Percentiles rank a stretch among this genome's conserved stretches.
phyloP scores from a whole-genome alignment of 1,284 basidiomycete species.

The Cerrena zonata region DNA sequence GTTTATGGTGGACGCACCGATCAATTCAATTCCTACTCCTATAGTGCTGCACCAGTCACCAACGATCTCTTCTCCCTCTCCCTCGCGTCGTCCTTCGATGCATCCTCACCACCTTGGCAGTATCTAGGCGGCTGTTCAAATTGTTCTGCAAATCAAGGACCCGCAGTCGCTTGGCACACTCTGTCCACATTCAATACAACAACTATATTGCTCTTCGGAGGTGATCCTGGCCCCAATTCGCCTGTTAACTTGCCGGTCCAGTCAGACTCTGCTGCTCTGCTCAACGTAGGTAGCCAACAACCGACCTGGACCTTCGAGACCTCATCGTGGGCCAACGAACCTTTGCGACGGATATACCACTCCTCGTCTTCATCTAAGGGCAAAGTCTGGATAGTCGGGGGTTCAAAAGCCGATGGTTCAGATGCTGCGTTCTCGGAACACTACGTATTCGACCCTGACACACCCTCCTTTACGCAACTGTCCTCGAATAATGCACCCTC shows the following conservation, averaged over 20 bases:
- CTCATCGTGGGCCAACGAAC: slow-evolving; percentile 58
- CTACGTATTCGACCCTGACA: slow-evolving; percentile 56
- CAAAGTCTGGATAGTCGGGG: slow-evolving; percentile 66
- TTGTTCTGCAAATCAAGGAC: slow-evolving; percentile 42
- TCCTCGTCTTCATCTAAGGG: slow-evolving; percentile 46
- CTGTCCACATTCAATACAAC: slow-evolving; percentile 58
- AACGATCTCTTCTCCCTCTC: slow-evolving; percentile 68
- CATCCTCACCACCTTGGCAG: slow-evolving; percentile 62
- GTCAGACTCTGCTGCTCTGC: slow-evolving; percentile 58
- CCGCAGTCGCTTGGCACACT: slow-evolving; percentile 75
- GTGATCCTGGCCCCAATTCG: slow-evolving; percentile 60
- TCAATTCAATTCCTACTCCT: slow-evolving; percentile 59
- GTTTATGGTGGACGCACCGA: slow-evolving; percentile 79
- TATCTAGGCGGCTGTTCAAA: slow-evolving; percentile 45
- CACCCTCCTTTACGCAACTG: slow-evolving; percentile 48
- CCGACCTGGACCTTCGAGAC: slow-evolving; percentile 47
- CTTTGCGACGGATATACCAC: slow-evolving; percentile 69
- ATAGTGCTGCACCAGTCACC: slow-evolving; percentile 67
- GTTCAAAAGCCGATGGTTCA: slow-evolving; percentile 74
- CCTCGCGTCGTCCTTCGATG: slow-evolving; percentile 53
- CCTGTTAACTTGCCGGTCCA: slow-evolving; percentile 43
- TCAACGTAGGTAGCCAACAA: slow-evolving; percentile 38
- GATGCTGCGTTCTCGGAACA: slow-evolving; percentile 54
- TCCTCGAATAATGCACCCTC: slow-evolving; percentile 54
- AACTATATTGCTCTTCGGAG: slow-evolving; percentile 65